These are phyloP conservation scores for Stephanodiscus triporus DNA, from an alignment of 108 stramenopile genomes.

Conservation along the genomic window DNA sequence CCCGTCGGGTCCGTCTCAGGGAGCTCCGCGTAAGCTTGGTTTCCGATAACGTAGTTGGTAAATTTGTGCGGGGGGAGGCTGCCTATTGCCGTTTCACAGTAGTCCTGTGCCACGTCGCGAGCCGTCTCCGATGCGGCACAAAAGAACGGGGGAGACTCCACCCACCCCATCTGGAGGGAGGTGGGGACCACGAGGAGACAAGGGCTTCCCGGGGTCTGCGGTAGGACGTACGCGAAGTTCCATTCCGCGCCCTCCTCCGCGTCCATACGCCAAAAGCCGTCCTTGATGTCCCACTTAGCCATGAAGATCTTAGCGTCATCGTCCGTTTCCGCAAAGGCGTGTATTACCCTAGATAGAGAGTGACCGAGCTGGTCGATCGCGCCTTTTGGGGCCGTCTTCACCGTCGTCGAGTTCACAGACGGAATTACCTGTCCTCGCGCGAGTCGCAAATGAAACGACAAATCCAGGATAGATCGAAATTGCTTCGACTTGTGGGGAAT, in stretches of 20 bases:
- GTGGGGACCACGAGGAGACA: slow-evolving; percentile 34
- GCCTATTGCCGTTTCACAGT: slow-evolving; percentile 9
- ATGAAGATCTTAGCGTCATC: slow-evolving; percentile 13
- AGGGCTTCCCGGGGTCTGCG: slow-evolving; percentile 5
- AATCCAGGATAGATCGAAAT: not conserved
- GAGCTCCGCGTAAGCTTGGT: too few species aligned
- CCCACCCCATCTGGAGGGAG: slow-evolving; percentile 51
- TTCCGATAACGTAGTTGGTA: not conserved
- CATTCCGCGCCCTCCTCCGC: slow-evolving; percentile 12
- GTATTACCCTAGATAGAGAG: not conserved
- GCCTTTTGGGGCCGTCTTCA: not conserved
- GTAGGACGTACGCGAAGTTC: slow-evolving; percentile 36
- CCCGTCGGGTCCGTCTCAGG: not conserved
- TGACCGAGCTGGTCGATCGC: slow-evolving; percentile 1
- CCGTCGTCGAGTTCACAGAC: not conserved
- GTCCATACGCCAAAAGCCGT: slow-evolving; percentile 28
- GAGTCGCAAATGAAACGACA: not conserved
- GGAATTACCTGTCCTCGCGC: not conserved
- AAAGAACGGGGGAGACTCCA: slow-evolving; percentile 47
- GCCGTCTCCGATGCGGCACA: slow-evolving; percentile 50
- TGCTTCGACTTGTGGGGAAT: not conserved
- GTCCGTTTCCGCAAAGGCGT: not conserved
- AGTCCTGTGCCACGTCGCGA: slow-evolving; percentile 37
- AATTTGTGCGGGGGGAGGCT: slow-evolving; percentile 16
- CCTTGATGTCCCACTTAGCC: slow-evolving; percentile 27